Base-by-base conservation (phyloP, 352 stramenopile species). In the Globisporangium paddicum region DNA sequence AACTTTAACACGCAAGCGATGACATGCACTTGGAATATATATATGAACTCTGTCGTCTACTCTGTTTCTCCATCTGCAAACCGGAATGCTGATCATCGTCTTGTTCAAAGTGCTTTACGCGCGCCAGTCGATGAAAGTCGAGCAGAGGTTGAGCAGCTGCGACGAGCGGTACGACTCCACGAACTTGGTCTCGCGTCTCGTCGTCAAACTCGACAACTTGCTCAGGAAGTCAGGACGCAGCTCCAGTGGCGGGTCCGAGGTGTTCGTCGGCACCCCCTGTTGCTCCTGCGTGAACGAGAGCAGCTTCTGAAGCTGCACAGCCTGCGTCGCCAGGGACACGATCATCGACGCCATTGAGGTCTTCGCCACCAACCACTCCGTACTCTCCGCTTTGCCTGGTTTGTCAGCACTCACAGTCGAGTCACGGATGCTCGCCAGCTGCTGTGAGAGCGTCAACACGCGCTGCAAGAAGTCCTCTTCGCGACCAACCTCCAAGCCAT, bases 331-430 rank as follows among this genome's bases (percentile, higher is more conserved):
- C 30, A 86, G 66, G 18, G 76, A 77, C 40, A 86, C 73, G 34
- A 83, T 73, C 76, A 86, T 82, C n/a, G 76, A 83, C 21, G 73
- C 73, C 58, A 86, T 65, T 41, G 69, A 82, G n/a, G 73, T 80
- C 64, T 76, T 70, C 38, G 70, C 70, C 21, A 83, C 45, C 14
- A 79, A 44, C 11, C 30, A 40, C 51, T 73, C 64, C 38, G 64
- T 75, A 19, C 21, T 40, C 42, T 51, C 49, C n/a, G 61, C 62
- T 32, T 47, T 67, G 41, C 30, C 32, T 1, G 11, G 10, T 5
- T 32, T 60, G 11, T 66, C 50, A 40, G 66, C 69, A 46, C 28
- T 46, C 41, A 41, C 9, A 25, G 51, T 47, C 26, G 71, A 52
- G 35, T 61, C 60, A 7, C 66, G 71, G 9, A 74, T 67, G 35